Conservation (phyloP, 164 flowering plant species). For the Liquidambar formosana region DNA sequence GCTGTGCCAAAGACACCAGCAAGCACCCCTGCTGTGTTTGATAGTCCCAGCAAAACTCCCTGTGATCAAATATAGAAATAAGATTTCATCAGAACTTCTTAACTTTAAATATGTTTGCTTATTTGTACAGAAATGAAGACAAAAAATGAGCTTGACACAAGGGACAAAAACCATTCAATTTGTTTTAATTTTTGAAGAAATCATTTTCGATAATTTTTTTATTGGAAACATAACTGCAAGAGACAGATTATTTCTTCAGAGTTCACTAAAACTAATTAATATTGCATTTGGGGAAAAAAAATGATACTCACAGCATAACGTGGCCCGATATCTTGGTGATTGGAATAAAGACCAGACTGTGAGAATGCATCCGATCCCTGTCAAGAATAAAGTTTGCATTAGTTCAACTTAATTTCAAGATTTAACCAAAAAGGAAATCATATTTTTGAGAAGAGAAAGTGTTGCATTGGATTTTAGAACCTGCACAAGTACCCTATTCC, state of each 20-base stretch:
- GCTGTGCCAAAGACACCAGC: constrained; percentile 99
- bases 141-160: neutral
- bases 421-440: neutral
- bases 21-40: constrained; percentile 97
- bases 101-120: neutral
- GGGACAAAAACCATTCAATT: neutral
- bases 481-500: neutral
- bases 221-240: neutral
- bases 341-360: constrained; percentile 95
- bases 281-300: neutral
- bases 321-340: constrained; percentile 98
- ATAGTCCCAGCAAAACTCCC: constrained; percentile 90
- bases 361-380: constrained; percentile 98
- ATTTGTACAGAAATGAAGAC: neutral
- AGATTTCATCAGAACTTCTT: neutral
- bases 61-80: constrained; percentile 19
- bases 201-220: no score
- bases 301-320: constrained; percentile 85
- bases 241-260: neutral
- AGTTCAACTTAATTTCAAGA: constrained; percentile 1
- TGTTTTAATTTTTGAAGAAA: no score
- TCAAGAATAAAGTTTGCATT: constrained; percentile 1
- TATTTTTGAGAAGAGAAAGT: neutral
- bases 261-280: neutral
- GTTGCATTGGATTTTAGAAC: neutral